A percentile compares a stretch with the other conserved stretches of the same genome.
These are phyloP conservation scores for Phytophthora fragariaefolia DNA, from an alignment of 352 stramenopile species.

Conservation along the genomic window DNA sequence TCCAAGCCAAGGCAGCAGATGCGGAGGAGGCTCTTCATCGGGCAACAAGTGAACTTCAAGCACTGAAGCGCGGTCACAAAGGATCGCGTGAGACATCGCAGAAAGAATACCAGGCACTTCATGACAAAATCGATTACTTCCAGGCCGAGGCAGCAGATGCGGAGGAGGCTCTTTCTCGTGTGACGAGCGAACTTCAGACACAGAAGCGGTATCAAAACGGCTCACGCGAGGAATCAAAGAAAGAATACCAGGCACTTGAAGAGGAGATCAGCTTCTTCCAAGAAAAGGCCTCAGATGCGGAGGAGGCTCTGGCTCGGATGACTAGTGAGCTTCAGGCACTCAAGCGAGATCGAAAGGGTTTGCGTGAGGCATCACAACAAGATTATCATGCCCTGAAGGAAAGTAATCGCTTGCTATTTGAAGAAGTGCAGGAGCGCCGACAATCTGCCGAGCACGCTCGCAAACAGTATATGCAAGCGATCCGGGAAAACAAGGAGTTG, in stretches of 20 bases:
- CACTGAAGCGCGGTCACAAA: slow-evolving; percentile 33
- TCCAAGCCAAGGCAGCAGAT: slow-evolving; percentile 41
- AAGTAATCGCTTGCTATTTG: slow-evolving; percentile 68
- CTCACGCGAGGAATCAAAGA: slow-evolving; percentile 24
- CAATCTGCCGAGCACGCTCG: slow-evolving; percentile 56
- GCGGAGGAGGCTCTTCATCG: slow-evolving; percentile 45
- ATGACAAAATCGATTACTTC: slow-evolving; percentile 53
- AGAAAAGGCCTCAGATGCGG: slow-evolving; percentile 34
- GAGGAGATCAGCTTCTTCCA: slow-evolving; percentile 47
- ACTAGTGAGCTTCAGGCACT: slow-evolving; percentile 43
- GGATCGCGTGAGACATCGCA: slow-evolving; percentile 18
- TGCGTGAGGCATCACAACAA: slow-evolving; percentile 14
- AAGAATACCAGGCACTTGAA: slow-evolving; percentile 55
- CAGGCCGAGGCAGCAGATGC: slow-evolving; percentile 39
- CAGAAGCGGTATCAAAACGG: slow-evolving; percentile 33
- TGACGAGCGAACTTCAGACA: slow-evolving; percentile 40
- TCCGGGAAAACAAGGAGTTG: slow-evolving; percentile 75
- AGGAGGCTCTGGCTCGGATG: slow-evolving; percentile 42
- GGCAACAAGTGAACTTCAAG: slow-evolving; percentile 41
- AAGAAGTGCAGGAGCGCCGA: slow-evolving; percentile 65
- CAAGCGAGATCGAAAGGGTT: slow-evolving; percentile 27
- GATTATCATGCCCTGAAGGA: slow-evolving; percentile 62
- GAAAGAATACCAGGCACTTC: slow-evolving; percentile 31
- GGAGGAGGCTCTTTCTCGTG: slow-evolving; percentile 44
- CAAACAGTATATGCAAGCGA: slow-evolving; percentile 61